Conservation (phyloP, 1,284 basidiomycete genomes). For the Kalmanozyma brasiliensis region DNA sequence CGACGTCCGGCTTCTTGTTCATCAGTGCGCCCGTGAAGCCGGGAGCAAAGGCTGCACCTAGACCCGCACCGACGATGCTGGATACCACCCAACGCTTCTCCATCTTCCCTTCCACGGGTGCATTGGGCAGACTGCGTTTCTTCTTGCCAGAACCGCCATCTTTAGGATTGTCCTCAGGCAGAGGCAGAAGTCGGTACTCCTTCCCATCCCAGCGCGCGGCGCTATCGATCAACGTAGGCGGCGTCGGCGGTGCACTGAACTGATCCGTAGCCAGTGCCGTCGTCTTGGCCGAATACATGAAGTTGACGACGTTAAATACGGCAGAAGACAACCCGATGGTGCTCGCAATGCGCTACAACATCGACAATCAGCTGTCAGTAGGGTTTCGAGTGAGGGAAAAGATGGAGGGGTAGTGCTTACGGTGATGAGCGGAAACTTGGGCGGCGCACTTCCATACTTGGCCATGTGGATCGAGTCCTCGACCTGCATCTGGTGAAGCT, state of each 20-base stretch:
- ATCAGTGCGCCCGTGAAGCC: slow-evolving; percentile 1
- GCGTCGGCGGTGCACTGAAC: slow-evolving; percentile 27
- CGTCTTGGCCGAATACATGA: slow-evolving; percentile 29
- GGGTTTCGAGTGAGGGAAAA: too few species aligned
- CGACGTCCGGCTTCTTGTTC: slow-evolving; percentile 1
- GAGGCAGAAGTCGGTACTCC: slow-evolving; percentile 8
- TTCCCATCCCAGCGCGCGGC: slow-evolving; percentile 30
- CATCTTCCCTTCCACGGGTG: neutral
- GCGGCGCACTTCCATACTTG: slow-evolving; percentile 17
- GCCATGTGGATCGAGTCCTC: slow-evolving; percentile 28
- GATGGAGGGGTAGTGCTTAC: too few species aligned
- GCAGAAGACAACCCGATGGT: slow-evolving; percentile 21
- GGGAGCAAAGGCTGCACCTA: slow-evolving; percentile 13
- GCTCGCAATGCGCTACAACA: slow-evolving; percentile 12
- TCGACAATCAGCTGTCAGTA: too few species aligned
- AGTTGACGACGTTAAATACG: slow-evolving; percentile 29
- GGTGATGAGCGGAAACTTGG: slow-evolving; percentile 33
- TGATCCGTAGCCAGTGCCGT: slow-evolving; percentile 23
- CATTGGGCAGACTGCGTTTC: slow-evolving; percentile 8
- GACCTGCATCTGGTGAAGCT: slow-evolving; percentile 11
- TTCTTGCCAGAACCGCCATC: neutral
- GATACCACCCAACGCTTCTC: slow-evolving; percentile 11
- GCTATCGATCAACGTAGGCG: slow-evolving; percentile 35
- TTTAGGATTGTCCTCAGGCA: slow-evolving; percentile 9
- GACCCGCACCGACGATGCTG: neutral